Evolutionary conservation across 1,284 basidiomycete genomes (phyloP).

Genomic region (Apiotrichum gamsii): DNA sequence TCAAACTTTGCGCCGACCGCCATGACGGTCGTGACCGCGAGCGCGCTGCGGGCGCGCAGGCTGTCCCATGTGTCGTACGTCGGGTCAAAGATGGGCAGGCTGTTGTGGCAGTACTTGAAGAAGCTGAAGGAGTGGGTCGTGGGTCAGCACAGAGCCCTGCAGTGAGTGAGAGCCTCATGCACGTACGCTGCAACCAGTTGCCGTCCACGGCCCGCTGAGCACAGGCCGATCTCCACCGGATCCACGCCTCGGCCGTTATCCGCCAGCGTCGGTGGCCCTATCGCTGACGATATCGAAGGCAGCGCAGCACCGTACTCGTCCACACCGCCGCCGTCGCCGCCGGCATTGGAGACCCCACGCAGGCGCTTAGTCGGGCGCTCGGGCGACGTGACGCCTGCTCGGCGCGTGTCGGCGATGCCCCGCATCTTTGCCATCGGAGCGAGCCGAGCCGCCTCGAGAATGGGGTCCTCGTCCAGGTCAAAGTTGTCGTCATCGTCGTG

Average conservation of each 20-base stretch:
- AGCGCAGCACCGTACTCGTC: too few species aligned
- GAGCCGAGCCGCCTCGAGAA: not conserved
- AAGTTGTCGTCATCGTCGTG: too few species aligned
- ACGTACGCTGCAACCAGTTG: too few species aligned
- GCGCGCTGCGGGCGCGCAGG: constrained; percentile 28
- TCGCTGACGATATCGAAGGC: too few species aligned
- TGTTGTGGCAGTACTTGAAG: constrained; percentile 75
- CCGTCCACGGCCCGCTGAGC: too few species aligned
- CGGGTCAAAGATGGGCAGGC: constrained; percentile 74
- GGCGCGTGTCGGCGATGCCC: too few species aligned
- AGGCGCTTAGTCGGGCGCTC: not conserved
- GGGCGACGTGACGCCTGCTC: not conserved
- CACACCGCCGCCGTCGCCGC: too few species aligned
- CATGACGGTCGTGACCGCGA: constrained; percentile 61
- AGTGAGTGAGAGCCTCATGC: too few species aligned
- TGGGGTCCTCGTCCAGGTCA: constrained; percentile 4
- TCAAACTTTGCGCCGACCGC: constrained; percentile 77
- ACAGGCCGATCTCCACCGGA: too few species aligned
- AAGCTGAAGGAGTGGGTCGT: constrained; percentile 69
- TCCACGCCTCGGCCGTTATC: too few species aligned
- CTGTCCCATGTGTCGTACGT: constrained; percentile 66
- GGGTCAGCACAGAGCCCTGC: constrained; percentile 60
- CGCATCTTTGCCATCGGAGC: constrained; percentile 1
- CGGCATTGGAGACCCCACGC: too few species aligned
- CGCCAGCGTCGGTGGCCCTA: too few species aligned